Base-by-base conservation (phyloP, 805 yeast genomes). In the Candida anglica region DNA sequence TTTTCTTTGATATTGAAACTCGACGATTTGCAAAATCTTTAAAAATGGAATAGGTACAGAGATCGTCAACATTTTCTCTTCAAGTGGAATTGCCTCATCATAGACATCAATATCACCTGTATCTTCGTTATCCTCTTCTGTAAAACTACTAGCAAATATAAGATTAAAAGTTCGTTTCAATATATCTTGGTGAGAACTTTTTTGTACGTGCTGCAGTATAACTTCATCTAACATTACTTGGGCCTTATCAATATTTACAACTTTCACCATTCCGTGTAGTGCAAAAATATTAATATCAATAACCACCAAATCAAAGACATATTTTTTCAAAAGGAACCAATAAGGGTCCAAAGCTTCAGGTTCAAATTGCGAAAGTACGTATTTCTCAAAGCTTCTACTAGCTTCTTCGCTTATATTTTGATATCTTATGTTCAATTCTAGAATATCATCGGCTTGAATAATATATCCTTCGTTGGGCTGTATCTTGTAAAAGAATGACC, bases 41-140 rank as follows among this genome's bases (percentile, higher is more conserved):
- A 79, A 69, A 3, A 64, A 54, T 0, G 93, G 91, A 15, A 82
- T 61, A 0, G 81, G 71, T 5, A 84, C 91, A 3, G 71, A 63
- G 32, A 85, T 77, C 14, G 33, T 26, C 17, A 18, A 14, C 5
- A 5, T 6, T 6, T 15, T 3, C 7, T 19, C 19, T 9, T 19
- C 32, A 24, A 16, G 7, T 15, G n/a, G 15, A 24, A 30, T 19
- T 18, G 21, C 15, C 8, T 15, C 19, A 15, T 19, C 28, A n/a
- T n/a, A n/a, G n/a, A n/a, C n/a, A n/a, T n/a, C n/a, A n/a, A n/a
- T n/a, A n/a, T n/a, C n/a, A n/a, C n/a, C n/a, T n/a, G n/a, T n/a
- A n/a, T n/a, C n/a, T n/a, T n/a, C n/a, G n/a, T n/a, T n/a, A 21
- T 21, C 23, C 9, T 9, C 11, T 21, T 21, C 23, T 11, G 23